phyloP scores from a whole-genome alignment of 2,329 filamentous ascomycete species.

The Cladosporium sp. region DNA sequence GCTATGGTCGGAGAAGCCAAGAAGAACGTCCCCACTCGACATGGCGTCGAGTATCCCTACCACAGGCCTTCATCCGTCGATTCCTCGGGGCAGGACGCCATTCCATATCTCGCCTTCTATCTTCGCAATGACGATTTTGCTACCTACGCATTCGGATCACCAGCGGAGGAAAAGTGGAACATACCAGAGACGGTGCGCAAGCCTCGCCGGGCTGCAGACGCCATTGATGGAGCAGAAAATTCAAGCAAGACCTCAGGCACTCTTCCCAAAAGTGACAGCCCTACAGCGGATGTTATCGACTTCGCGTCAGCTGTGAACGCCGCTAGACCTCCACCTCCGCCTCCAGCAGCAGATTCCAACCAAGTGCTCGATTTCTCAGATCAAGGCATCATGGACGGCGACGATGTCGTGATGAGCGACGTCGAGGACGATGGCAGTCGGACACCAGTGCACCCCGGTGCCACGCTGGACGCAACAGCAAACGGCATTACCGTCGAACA shows the following conservation, averaged over 20 bases:
- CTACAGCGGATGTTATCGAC: background rate
- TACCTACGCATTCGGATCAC: slow-evolving; percentile 32
- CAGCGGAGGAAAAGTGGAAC: slow-evolving; percentile 15
- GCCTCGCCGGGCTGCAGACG: background rate
- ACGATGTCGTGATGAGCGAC: slow-evolving; percentile 32
- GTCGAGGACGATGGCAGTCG: slow-evolving; percentile 15
- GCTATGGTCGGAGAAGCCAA: slow-evolving; percentile 31
- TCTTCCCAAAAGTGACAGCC: background rate
- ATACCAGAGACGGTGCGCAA: slow-evolving; percentile 9
- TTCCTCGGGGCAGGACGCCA: slow-evolving; percentile 13
- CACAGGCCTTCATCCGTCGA: slow-evolving; percentile 6
- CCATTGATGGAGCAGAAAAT: background rate
- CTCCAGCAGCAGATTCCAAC: background rate
- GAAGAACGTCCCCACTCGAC: background rate
- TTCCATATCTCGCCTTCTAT: slow-evolving; percentile 55
- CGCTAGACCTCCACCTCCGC: background rate
- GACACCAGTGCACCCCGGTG: slow-evolving; percentile 21
- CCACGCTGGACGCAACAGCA: slow-evolving; percentile 36
- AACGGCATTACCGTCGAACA: slow-evolving; percentile 34
- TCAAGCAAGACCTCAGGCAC: background rate
- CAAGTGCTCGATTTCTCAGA: background rate
- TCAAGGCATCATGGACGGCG: slow-evolving; percentile 36
- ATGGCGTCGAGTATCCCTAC: background rate
- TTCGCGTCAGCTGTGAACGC: background rate
- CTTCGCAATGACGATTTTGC: slow-evolving; percentile 46